Evolutionary conservation across 257 asterid species (phyloP).

Genomic region (Misopates orontium): DNA sequence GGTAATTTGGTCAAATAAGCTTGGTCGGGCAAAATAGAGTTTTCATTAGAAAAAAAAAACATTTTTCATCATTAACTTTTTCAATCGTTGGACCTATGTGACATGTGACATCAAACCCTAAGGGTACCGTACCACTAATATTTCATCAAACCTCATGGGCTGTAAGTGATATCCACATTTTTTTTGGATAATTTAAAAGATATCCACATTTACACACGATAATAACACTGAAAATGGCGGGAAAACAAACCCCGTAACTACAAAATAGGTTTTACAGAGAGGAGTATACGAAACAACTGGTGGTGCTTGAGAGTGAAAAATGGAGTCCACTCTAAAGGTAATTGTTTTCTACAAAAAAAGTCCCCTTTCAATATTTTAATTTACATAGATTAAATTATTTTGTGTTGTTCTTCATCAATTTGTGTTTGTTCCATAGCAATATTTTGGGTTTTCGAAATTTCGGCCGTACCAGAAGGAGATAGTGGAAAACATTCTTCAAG

Average conservation of each 20-base stretch:
- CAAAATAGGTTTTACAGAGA: neutral
- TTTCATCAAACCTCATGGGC: too few species aligned
- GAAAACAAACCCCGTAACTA: neutral
- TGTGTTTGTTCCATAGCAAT: slow-evolving; percentile 51
- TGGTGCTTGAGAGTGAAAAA: slow-evolving; percentile 10
- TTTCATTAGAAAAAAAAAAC: too few species aligned
- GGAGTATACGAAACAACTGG: too few species aligned
- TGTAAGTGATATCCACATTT: too few species aligned
- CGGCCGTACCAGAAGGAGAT: slow-evolving; percentile 91
- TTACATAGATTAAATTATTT: neutral
- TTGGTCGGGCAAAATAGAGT: too few species aligned
- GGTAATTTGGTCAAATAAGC: too few species aligned
- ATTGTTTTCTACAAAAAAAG: neutral
- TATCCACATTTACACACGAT: neutral
- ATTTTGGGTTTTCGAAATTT: slow-evolving; percentile 79
- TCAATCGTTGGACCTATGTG: too few species aligned
- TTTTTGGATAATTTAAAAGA: too few species aligned
- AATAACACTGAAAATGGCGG: neutral
- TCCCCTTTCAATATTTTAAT: neutral
- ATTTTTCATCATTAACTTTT: too few species aligned
- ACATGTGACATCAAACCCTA: too few species aligned
- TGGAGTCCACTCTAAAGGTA: slow-evolving; percentile 78
- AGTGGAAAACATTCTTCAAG: slow-evolving; percentile 60
- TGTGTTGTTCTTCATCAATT: neutral
- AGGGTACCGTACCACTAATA: too few species aligned